Evolutionary conservation across 371 early-diverging fungal genomes (phyloP).

Genomic region (Apophysomyces trapeziformis): DNA sequence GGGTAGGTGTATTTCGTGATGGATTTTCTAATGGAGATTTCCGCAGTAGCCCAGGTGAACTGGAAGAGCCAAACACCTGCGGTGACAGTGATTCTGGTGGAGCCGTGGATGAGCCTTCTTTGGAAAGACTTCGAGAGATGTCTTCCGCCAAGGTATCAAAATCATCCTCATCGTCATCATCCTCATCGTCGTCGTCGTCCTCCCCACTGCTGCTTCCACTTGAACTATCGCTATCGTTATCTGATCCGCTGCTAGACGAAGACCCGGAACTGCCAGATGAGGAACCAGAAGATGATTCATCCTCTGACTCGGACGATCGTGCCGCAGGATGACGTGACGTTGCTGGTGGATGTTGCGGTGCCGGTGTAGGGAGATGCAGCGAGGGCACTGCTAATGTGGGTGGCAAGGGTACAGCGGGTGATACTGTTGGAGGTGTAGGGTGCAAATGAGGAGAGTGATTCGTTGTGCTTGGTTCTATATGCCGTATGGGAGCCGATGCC

Average conservation of each 20-base stretch:
- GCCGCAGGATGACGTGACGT: background rate
- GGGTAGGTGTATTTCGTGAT: background rate
- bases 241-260: conserved; percentile 14
- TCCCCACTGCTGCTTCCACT: conserved; percentile 15
- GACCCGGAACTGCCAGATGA: conserved; percentile 12
- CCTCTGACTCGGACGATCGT: background rate
- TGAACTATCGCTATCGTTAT: conserved; percentile 15
- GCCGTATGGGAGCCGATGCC: conserved; percentile 24
- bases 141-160: conserved; percentile 19
- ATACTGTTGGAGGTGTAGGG: background rate
- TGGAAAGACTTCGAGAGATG: conserved; percentile 16
- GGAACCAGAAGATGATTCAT: conserved; percentile 17
- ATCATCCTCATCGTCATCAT: conserved; percentile 22
- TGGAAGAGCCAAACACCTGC: background rate
- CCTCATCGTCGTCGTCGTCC: conserved; percentile 17
- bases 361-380: conserved; percentile 6
- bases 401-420: background rate
- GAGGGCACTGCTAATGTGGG: conserved; percentile 9
- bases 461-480: conserved; percentile 14
- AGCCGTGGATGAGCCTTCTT: conserved; percentile 5
- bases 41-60: conserved; percentile 7
- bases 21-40: conserved; percentile 7
- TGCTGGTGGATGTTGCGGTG: background rate
- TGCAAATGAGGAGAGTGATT: background rate
- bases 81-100: conserved; percentile 10